Conservation (phyloP, 108 stramenopile species). For the Chaetoceros tenuissimus region DNA sequence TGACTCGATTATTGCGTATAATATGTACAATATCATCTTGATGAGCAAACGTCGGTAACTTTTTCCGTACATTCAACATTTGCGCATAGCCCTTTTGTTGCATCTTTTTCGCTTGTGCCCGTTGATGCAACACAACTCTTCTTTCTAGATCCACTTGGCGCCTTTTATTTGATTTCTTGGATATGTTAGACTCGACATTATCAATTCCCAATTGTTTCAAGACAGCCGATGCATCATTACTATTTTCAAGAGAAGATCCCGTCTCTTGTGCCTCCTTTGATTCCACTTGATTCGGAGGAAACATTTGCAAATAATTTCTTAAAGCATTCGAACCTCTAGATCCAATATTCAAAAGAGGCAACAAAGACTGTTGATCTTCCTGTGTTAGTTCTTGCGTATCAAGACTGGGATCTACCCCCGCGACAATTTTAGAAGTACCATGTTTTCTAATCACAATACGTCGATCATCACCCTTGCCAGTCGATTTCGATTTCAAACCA, state of each 20-base stretch:
- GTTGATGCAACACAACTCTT: constrained; percentile 6
- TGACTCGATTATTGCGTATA: constrained; percentile 36
- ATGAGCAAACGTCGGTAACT: constrained; percentile 45
- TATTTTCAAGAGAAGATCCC: constrained; percentile 27
- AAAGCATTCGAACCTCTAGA: constrained; percentile 25
- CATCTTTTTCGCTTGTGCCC: constrained; percentile 13
- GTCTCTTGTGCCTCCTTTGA: constrained; percentile 40
- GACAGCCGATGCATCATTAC: constrained; percentile 7
- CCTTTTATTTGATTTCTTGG: neutral
- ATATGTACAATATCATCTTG: constrained; percentile 39
- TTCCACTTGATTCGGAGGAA: constrained; percentile 37
- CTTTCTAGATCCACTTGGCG: constrained; percentile 12
- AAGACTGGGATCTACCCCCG: no score
- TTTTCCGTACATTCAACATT: constrained; percentile 30
- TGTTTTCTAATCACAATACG: constrained; percentile 43
- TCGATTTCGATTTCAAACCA: constrained; percentile 50
- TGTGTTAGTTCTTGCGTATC: no score
- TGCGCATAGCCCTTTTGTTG: constrained; percentile 19
- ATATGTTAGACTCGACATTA: neutral
- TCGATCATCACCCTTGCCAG: constrained; percentile 53
- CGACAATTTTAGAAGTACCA: no score
- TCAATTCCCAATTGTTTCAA: constrained; percentile 14
- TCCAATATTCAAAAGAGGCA: constrained; percentile 34
- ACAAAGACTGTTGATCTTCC: no score
- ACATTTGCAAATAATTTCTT: constrained; percentile 23